Evolutionary conservation across 2,329 filamentous ascomycete species (phyloP), one percentile per base, ranked within the genome.

Genomic region (Daldinia sp.): DNA sequence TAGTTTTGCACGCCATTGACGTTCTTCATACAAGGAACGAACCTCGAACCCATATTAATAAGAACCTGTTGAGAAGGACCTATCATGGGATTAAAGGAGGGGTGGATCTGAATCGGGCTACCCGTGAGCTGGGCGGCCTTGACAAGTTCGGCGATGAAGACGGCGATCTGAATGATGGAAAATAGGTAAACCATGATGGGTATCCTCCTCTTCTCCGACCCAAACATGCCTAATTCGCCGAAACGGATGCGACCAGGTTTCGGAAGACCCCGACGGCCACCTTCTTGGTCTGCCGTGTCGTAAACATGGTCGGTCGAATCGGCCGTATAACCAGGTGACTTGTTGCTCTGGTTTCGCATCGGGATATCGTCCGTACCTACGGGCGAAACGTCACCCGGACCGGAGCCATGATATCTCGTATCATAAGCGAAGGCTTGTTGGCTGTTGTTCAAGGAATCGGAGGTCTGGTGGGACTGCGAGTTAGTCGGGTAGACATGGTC

Each of bases 1-100:
- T 70, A 82, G 64, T 88, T 84, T 75, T 91, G 90, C 39, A 94
- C 84, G 53, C 85, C 86, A 48, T 87, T 79, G 71, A 92, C 87
- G 74, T 92, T 93, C 83, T 95, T 94, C 96, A 99, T 99, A 81
- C 96, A 99, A 6, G 94, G 93, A 2, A 92, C 89, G 78, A 93
- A 99, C 69, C 96, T 90, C 44, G 94, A 93, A 65, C 96, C 96
- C 93, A 99, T 97, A 80, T 97, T 97, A 83, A 98, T 97, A 75
- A 97, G 88, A 26, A 98, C 89, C 74, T 93, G 93, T 1, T 90
- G 88, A 4, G 94, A 97, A 0, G 96, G 96, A 0, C 96, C 96
- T 76, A 99, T 97, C 93, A 99, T 97, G 65, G 93, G 92, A 81
- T 98, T 99, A 83, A 99, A 97, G 15, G 86, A 87, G 1, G 96